These are phyloP conservation scores for Russula dissimulans DNA, from an alignment of 768 basidiomycete genomes.

Conservation along the genomic window DNA sequence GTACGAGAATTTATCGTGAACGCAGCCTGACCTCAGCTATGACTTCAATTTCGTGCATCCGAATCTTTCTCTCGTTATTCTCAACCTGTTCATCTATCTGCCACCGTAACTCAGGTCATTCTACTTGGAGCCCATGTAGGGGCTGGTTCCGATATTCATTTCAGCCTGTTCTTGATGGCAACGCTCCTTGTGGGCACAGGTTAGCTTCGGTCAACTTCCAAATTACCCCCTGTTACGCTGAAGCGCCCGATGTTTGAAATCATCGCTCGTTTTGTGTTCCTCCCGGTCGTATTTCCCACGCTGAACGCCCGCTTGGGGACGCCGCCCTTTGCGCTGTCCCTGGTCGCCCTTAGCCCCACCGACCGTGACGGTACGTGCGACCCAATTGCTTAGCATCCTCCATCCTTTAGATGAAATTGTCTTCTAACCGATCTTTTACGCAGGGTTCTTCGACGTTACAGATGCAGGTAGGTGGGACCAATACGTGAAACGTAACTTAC, in stretches of 20 bases:
- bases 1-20: not conserved
- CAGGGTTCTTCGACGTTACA: slow-evolving; percentile 77
- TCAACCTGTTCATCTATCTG: slow-evolving; percentile 24
- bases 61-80: not conserved
- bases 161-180: slow-evolving; percentile 74
- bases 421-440: not conserved
- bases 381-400: not conserved
- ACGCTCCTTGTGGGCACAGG: slow-evolving; percentile 44
- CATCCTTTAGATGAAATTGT: too few relatives aligned
- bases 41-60: slow-evolving; percentile 17
- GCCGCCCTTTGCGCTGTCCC: slow-evolving; percentile 73
- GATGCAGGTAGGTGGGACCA: slow-evolving; percentile 48
- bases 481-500: too few relatives aligned
- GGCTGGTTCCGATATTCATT: slow-evolving; percentile 68
- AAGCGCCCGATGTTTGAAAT: slow-evolving; percentile 59
- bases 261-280: slow-evolving; percentile 66
- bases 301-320: slow-evolving; percentile 59
- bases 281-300: slow-evolving; percentile 58
- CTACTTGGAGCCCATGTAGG: slow-evolving; percentile 82
- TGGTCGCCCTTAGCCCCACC: slow-evolving; percentile 65
- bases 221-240: not conserved
- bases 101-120: slow-evolving; percentile 70
- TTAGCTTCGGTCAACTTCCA: too few relatives aligned
- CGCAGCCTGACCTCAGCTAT: slow-evolving; percentile 13
- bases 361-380: slow-evolving; percentile 55